A percentile compares a stretch with the other conserved stretches of the same genome.
Evolutionary conservation across 1,284 basidiomycete genomes (phyloP).

Genomic region (Cystobasidiaceae sp.): DNA sequence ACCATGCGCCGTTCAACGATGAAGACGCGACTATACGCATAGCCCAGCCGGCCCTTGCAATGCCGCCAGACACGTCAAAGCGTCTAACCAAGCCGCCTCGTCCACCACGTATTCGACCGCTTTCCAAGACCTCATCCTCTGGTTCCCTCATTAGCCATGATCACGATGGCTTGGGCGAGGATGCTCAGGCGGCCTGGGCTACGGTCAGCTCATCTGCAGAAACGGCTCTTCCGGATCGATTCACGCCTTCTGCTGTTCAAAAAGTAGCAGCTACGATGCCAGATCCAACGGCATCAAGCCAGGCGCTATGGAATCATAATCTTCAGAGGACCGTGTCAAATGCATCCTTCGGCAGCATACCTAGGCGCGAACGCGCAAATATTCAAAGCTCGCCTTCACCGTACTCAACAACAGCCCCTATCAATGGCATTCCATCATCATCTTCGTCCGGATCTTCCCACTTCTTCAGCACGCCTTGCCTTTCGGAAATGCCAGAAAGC

Average conservation of each 20-base stretch:
- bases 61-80: not conserved
- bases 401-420: not conserved
- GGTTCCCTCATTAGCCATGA: not conserved
- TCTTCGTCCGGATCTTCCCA: not conserved
- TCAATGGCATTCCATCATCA: not conserved
- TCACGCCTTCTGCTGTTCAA: no score
- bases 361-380: not conserved
- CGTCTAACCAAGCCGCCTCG: slow-evolving; percentile 6
- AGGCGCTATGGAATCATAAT: no score
- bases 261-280: no score
- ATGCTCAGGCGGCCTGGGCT: no score
- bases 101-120: not conserved
- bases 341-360: no score
- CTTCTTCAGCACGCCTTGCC: not conserved
- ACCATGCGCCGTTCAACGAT: not conserved
- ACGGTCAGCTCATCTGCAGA: no score
- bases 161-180: not conserved
- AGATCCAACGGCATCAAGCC: no score
- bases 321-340: no score
- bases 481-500: no score
- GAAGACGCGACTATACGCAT: slow-evolving; percentile 14
- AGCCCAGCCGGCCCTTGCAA: not conserved
- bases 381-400: not conserved
- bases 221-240: no score
- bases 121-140: not conserved